These are phyloP conservation scores for Durusdinium trenchii DNA, from an alignment of 73 alveolate species.

Conservation along the genomic window DNA sequence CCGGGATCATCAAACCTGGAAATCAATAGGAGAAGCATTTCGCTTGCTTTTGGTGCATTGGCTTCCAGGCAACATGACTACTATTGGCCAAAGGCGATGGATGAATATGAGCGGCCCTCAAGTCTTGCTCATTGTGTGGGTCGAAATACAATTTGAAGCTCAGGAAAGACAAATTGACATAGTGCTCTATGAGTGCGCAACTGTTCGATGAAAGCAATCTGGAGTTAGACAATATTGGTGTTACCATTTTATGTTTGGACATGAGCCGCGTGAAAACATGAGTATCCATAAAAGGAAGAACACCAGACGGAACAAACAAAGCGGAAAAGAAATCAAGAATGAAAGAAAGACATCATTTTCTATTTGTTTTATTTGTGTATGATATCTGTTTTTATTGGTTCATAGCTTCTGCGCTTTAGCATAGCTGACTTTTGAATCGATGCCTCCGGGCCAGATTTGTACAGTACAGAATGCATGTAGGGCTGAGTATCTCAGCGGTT, in stretches of 20 bases:
- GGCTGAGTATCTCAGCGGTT: too few species aligned
- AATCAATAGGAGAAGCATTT: neutral
- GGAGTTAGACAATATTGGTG: neutral
- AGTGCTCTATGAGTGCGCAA: constrained; percentile 68
- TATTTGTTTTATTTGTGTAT: too few species aligned
- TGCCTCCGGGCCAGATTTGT: too few species aligned
- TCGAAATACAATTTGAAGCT: neutral
- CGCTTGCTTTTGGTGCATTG: neutral
- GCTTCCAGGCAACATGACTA: constrained; percentile 59
- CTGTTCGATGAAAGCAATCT: constrained; percentile 46
- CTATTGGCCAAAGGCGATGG: constrained; percentile 95
- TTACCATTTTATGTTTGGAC: neutral
- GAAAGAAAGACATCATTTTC: too few species aligned
- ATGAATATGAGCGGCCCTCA: constrained; percentile 42
- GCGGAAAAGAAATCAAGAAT: too few species aligned
- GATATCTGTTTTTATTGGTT: too few species aligned
- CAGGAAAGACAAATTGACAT: constrained; percentile 77
- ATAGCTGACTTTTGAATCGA: too few species aligned
- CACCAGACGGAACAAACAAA: too few species aligned
- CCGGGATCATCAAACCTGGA: neutral
- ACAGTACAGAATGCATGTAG: too few species aligned
- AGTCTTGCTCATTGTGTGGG: neutral
- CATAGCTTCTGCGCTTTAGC: too few species aligned
- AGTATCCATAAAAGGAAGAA: too few species aligned
- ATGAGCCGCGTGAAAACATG: too few species aligned